Base-by-base conservation (phyloP, 441 rosid genomes). In the Brassica hybrid region DNA sequence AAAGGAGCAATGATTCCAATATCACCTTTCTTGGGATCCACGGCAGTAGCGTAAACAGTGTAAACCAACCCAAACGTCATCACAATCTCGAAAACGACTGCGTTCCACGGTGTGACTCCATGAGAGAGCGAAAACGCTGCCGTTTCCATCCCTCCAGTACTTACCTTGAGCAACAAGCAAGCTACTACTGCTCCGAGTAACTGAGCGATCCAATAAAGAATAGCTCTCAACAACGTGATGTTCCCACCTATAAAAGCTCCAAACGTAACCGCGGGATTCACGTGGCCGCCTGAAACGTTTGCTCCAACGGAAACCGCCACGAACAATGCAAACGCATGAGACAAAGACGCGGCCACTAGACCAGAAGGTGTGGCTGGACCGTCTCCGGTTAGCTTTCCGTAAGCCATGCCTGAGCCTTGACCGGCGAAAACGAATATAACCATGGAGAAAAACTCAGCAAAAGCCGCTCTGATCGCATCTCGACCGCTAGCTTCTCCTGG, bases 21-120 rank as follows among this genome's bases (percentile, higher is more conserved):
- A 52, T 83, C 80, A 13, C 93, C 90, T 69, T 81, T 87, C 86
- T 82, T 89, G 21, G 89, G 93, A 76, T 89, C 93, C 69, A 86
- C 81, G 52, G 91, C 91, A 1, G 90, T 89, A 19, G 93, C 93
- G n/a, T n/a, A n/a, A n/a, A n/a, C n/a, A n/a, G n/a, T n/a, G n/a
- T n/a, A n/a, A n/a, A n/a, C n/a, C n/a, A 89, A 76, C 14, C 93
- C 93, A 32, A 89, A 87, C n/a, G 93, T 89, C 93, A 89, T 89
- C 30, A 87, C 91, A 23, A 89, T 87, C 85, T 89, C 93, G 12
- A 89, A 85, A 2, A 87, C 84, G 3, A 89, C 75, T 5, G 89
- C 88, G 16, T 89, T 89, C 86, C 77, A 79, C 12, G 81, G 76
- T 0, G 88, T 75, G 7, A 89, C 85, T 6, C 83, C 88, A 0